These are phyloP conservation scores for Coleophoma cylindrospora DNA, from an alignment of 2,329 filamentous ascomycete genomes.

Conservation along the genomic window DNA sequence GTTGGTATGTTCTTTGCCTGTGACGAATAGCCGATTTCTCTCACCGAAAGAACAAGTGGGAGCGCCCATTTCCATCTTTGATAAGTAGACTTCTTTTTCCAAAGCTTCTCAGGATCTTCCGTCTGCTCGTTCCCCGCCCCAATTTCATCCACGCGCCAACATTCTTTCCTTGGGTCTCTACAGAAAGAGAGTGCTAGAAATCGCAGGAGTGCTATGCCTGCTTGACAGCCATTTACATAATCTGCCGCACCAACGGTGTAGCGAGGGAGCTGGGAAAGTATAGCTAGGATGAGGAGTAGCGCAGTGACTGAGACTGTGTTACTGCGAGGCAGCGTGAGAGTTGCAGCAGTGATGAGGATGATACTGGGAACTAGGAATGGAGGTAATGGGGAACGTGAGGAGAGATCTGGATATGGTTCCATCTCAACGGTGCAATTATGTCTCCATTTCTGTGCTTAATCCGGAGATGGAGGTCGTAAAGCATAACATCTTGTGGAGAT, in stretches of 20 bases:
- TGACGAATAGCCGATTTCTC: background rate
- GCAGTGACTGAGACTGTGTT: too few species aligned
- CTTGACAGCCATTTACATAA: background rate
- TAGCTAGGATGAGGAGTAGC: too few species aligned
- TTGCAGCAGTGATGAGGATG: too few species aligned
- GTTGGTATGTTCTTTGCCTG: background rate
- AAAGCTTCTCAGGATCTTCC: background rate
- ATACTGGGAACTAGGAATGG: too few species aligned
- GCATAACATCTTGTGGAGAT: too few species aligned
- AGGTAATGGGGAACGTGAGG: too few species aligned
- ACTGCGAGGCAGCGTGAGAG: too few species aligned
- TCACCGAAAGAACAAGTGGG: background rate
- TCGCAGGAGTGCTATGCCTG: background rate
- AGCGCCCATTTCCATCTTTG: too few species aligned
- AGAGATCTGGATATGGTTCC: too few species aligned
- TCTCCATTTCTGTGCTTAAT: too few species aligned
- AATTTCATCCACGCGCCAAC: background rate
- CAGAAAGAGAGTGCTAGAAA: background rate
- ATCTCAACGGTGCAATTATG: too few species aligned
- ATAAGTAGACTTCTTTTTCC: background rate
- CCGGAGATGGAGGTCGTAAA: too few species aligned
- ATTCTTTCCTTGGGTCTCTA: background rate
- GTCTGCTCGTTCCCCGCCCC: background rate
- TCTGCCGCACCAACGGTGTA: background rate
- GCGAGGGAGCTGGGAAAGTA: background rate